A percentile compares a stretch with the other conserved stretches of the same genome.
These are phyloP conservation scores for Cladobotryum protrusum DNA, from an alignment of 2,329 filamentous ascomycete species.

Conservation along the genomic window DNA sequence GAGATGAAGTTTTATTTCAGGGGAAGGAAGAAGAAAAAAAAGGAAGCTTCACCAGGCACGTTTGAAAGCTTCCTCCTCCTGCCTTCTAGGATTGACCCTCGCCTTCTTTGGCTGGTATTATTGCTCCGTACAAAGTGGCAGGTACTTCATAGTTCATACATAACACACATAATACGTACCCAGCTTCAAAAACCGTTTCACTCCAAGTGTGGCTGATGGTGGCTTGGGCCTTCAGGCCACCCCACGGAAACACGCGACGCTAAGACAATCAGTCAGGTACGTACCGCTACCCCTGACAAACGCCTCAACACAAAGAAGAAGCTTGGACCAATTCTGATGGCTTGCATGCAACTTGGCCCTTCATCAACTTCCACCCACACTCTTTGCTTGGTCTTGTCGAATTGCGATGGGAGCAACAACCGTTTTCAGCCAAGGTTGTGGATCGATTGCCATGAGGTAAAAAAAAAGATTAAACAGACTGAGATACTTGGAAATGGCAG, in stretches of 20 bases:
- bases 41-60: too few relatives aligned
- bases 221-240: neutral
- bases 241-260: neutral
- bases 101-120: too few relatives aligned
- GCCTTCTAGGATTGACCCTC: neutral
- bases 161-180: too few relatives aligned
- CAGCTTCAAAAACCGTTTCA: too few relatives aligned
- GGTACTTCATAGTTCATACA: too few relatives aligned
- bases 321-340: conserved; percentile 3
- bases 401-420: neutral
- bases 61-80: neutral
- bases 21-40: neutral
- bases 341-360: neutral
- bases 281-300: neutral
- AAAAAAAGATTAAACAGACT: too few relatives aligned
- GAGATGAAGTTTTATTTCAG: neutral
- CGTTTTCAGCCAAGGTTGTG: neutral
- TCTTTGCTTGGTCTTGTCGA: neutral
- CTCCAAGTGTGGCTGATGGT: conserved; percentile 8
- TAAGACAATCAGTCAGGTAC: neutral
- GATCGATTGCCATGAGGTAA: conserved; percentile 6
- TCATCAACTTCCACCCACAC: neutral
- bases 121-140: too few relatives aligned
- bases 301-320: neutral
- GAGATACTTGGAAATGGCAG: conserved; percentile 54